Conservation (phyloP, 1,284 basidiomycete genomes). For the Vanrija sp. region DNA sequence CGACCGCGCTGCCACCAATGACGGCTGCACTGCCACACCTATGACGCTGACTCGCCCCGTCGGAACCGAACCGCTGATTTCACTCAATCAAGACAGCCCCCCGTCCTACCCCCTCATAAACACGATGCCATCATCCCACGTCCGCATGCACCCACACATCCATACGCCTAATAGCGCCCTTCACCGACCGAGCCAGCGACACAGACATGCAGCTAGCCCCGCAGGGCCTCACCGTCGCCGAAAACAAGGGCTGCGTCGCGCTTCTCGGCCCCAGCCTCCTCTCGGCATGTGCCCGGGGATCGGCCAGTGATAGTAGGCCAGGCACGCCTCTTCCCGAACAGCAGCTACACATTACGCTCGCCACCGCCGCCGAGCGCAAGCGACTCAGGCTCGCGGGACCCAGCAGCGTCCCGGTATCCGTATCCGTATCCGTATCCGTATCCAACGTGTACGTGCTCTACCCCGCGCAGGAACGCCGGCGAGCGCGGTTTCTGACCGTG, state of each 20-base stretch:
- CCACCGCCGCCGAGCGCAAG: not conserved
- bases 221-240: not conserved
- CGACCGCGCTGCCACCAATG: no score
- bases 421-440: no score
- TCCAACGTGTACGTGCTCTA: constrained; percentile 6
- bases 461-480: not conserved
- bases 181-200: not conserved
- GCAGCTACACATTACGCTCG: not conserved
- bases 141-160: no score
- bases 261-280: constrained; percentile 7
- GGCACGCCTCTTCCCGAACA: not conserved
- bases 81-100: no score
- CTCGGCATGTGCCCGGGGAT: not conserved
- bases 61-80: no score
- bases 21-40: no score
- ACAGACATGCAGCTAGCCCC: constrained; percentile 1
- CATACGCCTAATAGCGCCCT: no score
- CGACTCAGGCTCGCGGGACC: not conserved
- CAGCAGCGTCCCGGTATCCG: no score
- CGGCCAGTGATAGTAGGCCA: not conserved
- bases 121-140: no score
- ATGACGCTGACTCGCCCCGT: no score
- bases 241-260: constrained; percentile 11
- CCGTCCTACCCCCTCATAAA: no score
- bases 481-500: constrained; percentile 55